phyloP scores from a whole-genome alignment of 1,284 basidiomycete species.

The Fistulina hepatica region DNA sequence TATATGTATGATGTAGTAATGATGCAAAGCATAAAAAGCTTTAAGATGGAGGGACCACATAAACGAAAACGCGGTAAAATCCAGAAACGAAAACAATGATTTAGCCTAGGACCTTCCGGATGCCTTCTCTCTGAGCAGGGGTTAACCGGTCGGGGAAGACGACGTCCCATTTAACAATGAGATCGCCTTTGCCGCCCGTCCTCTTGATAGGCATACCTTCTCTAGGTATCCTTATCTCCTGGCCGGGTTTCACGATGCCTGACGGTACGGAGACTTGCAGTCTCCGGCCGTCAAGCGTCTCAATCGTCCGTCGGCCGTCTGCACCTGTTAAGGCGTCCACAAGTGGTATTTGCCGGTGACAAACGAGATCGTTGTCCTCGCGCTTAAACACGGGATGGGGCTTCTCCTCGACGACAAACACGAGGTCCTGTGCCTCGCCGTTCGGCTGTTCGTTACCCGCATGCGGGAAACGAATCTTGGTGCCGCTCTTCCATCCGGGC shows the following conservation, averaged over 20 bases:
- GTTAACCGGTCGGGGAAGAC: slow-evolving; percentile 74
- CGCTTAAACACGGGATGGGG: slow-evolving; percentile 67
- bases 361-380: slow-evolving; percentile 72
- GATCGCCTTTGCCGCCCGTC: slow-evolving; percentile 74
- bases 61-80: no score
- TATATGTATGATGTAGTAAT: no score
- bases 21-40: no score
- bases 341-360: slow-evolving; percentile 57
- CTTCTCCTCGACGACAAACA: slow-evolving; percentile 89
- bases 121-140: slow-evolving; percentile 64
- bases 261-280: slow-evolving; percentile 58
- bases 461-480: slow-evolving; percentile 81
- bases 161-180: slow-evolving; percentile 77
- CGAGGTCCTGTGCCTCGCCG: slow-evolving; percentile 75
- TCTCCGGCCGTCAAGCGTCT: slow-evolving; percentile 70
- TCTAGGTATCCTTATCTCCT: slow-evolving; percentile 56
- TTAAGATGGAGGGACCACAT: no score
- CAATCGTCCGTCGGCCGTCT: slow-evolving; percentile 42
- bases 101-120: slow-evolving; percentile 58
- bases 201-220: slow-evolving; percentile 92
- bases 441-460: slow-evolving; percentile 77
- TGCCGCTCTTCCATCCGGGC: slow-evolving; percentile 83
- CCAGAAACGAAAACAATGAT: no score
- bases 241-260: slow-evolving; percentile 70
- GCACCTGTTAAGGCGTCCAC: slow-evolving; percentile 72